These are phyloP conservation scores for Phytophthora capsici DNA, from an alignment of 352 stramenopile genomes.

Conservation along the genomic window DNA sequence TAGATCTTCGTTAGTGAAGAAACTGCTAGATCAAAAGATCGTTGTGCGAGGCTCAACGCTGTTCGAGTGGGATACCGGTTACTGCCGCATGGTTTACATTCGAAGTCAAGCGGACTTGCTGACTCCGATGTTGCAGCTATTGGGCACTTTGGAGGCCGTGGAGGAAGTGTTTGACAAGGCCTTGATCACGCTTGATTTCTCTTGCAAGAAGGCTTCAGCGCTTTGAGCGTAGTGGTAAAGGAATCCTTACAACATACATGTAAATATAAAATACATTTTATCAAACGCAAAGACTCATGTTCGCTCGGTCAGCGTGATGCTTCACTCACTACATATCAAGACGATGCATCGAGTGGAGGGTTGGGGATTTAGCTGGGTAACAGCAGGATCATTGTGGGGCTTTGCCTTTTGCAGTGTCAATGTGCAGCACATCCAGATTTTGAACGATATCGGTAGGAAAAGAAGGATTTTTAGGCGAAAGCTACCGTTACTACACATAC, in stretches of 20 bases:
- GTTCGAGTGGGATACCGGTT: constrained; percentile 6
- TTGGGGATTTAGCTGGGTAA: background rate
- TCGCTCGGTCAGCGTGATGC: too few species aligned
- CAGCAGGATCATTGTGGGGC: background rate
- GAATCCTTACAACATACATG: too few species aligned
- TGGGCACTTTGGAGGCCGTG: constrained; percentile 2
- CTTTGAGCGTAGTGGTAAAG: background rate
- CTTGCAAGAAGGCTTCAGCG: background rate
- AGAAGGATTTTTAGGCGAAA: too few species aligned
- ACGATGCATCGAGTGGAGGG: background rate
- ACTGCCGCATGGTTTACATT: background rate
- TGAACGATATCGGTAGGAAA: too few species aligned
- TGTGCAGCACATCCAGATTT: too few species aligned
- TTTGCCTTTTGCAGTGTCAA: background rate
- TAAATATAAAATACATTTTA: too few species aligned
- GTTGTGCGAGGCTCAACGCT: background rate
- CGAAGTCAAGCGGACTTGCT: constrained; percentile 9
- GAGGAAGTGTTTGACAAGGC: constrained; percentile 5
- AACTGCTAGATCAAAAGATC: constrained; percentile 7
- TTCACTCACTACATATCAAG: too few species aligned
- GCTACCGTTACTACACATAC: too few species aligned
- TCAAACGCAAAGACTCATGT: too few species aligned
- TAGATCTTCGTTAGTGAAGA: background rate
- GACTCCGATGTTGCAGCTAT: background rate
- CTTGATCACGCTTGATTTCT: constrained; percentile 8